These are phyloP conservation scores for Elaeis oleifera DNA, from an alignment of 202 grass and related monocot species.

Conservation along the genomic window DNA sequence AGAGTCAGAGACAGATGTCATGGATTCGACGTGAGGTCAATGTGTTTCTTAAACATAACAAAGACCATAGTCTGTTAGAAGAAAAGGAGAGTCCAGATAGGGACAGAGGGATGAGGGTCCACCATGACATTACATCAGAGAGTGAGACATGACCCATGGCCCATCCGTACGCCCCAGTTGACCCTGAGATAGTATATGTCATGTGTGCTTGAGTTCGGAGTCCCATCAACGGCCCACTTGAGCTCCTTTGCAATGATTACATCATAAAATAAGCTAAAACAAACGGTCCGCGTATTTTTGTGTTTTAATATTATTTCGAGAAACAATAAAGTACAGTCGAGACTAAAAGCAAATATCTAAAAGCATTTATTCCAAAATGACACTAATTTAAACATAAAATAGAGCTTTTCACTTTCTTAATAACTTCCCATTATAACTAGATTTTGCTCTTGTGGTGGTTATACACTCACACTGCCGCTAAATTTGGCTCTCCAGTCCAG, in stretches of 20 bases:
- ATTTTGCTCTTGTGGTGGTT: too few relatives aligned
- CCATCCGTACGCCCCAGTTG: slow-evolving; percentile 11
- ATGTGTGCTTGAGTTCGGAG: slow-evolving; percentile 25
- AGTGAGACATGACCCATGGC: not conserved
- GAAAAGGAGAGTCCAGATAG: not conserved
- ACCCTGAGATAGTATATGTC: slow-evolving; percentile 13
- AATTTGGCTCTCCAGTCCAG: too few relatives aligned
- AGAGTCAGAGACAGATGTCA: not conserved
- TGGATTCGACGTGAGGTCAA: slow-evolving; percentile 6
- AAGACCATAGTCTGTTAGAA: too few relatives aligned
- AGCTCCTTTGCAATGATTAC: slow-evolving; percentile 28
- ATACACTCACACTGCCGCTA: too few relatives aligned
- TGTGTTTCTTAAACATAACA: not conserved
- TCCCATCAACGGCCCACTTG: slow-evolving; percentile 22
- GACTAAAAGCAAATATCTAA: too few relatives aligned
- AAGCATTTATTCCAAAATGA: too few relatives aligned
- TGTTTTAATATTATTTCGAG: not conserved
- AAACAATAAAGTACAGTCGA: too few relatives aligned
- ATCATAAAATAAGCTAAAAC: slow-evolving; percentile 1
- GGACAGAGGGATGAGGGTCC: not conserved
- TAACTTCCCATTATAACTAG: too few relatives aligned
- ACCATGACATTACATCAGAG: not conserved
- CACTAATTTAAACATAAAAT: too few relatives aligned
- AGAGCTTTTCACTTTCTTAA: too few relatives aligned
- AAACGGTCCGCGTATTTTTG: not conserved